Conservation (phyloP, 108 stramenopile genomes). For the Nitzschia inconspicua region DNA sequence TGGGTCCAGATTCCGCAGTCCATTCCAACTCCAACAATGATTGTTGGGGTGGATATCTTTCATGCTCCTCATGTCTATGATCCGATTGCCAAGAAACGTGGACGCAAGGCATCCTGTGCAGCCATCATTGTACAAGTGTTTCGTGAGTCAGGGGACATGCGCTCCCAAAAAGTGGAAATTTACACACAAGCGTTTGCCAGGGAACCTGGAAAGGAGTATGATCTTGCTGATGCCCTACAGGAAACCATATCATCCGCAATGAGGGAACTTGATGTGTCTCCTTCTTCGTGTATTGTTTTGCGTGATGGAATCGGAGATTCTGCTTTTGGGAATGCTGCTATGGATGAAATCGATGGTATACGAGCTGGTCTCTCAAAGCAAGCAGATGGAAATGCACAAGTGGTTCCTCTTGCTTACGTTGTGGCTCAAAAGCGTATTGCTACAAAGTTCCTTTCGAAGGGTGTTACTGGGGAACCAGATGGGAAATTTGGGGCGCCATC, state of each 20-base stretch:
- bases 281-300: constrained; percentile 59
- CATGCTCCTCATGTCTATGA: constrained; percentile 58
- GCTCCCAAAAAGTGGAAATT: constrained; percentile 24
- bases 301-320: constrained; percentile 68
- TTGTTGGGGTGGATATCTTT: constrained; percentile 66
- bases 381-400: constrained; percentile 8
- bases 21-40: constrained; percentile 53
- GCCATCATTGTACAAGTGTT: constrained; percentile 61
- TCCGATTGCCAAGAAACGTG: constrained; percentile 32
- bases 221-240: constrained; percentile 42
- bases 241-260: constrained; percentile 44
- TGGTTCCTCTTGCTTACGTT: constrained; percentile 53
- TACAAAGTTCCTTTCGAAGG: constrained; percentile 49
- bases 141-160: constrained; percentile 13
- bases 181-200: constrained; percentile 48
- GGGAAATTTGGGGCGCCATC: constrained; percentile 43
- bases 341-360: constrained; percentile 54
- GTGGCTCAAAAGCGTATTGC: constrained; percentile 67
- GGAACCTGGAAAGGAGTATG: constrained; percentile 53
- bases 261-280: constrained; percentile 37
- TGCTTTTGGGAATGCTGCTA: constrained; percentile 35
- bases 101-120: constrained; percentile 59
- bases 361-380: constrained; percentile 31
- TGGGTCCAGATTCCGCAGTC: constrained; percentile 47
- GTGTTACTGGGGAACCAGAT: constrained; percentile 29